Evolutionary conservation across 176 grass and related monocot genomes (phyloP).

Genomic region (Ampelocalamus luodianensis): DNA sequence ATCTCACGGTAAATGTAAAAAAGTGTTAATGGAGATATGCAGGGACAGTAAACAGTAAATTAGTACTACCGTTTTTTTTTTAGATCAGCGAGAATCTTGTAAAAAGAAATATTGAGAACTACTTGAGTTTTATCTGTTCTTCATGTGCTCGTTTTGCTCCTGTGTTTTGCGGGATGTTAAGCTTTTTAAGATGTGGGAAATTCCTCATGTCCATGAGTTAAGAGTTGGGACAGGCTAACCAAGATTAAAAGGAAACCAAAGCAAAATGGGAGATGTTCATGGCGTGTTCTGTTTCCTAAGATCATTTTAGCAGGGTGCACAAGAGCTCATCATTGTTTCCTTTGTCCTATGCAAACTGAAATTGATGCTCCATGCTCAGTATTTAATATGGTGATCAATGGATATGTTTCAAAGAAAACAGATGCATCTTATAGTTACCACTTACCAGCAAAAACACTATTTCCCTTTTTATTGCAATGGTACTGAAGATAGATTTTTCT

Average conservation of each 20-base stretch:
- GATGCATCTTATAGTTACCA: background rate
- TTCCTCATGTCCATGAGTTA: background rate
- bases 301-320: background rate
- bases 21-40: background rate
- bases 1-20: slow-evolving; percentile 2
- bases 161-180: too few species aligned
- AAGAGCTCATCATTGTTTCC: background rate
- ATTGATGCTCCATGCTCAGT: background rate
- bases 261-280: background rate
- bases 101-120: background rate
- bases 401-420: background rate
- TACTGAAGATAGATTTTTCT: background rate
- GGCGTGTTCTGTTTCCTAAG: background rate
- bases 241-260: background rate
- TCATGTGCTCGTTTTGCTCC: background rate
- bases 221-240: too few species aligned
- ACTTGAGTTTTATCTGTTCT: background rate
- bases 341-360: background rate
- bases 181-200: background rate
- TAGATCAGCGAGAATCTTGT: background rate
- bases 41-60: background rate
- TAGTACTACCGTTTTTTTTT: background rate
- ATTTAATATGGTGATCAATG: background rate
- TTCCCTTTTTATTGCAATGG: background rate
- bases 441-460: background rate